Evolutionary conservation across 2,329 filamentous ascomycete species (phyloP), one percentile per base, ranked within the genome.

Genomic region (Biscogniauxia mediterranea): DNA sequence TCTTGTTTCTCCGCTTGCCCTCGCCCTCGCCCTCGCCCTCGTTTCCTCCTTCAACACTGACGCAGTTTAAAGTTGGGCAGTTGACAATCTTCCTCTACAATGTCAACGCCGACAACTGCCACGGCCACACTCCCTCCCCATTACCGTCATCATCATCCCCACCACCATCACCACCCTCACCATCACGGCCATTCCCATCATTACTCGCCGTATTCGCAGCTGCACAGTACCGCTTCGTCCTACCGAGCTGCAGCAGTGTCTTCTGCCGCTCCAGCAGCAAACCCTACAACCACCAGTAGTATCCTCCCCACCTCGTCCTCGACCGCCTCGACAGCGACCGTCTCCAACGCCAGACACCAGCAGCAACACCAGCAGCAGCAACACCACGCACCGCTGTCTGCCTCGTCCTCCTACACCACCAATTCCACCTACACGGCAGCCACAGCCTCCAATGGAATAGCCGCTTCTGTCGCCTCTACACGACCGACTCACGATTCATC

Each of bases 31-130:
- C 49, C 23, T 60, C 52, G 42, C 52, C 55, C 52, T 46, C 42
- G 28, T 54, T 57, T 52, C 46, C 5, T 26, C 38, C 56, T 42
- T 21, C 51, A 55, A 50, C 46, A 65, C 61, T n/a, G 57, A 63
- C 63, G 53, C 32, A 23, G 26, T 52, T 52, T 54, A 25, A n/a
- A 53, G 50, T 46, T n/a, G 19, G 50, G 50, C 21, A 13, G 50
- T 52, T 57, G 58, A 54, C 54, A 17, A 60, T 59, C 62, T 42
- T 13, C 21, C 20, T 11, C 58, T 60, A 60, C 66, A 72, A 93
- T 94, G 91, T 93, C 91, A 82, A 93, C 90, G 69, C 90, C 91
- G 69, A 92, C 90, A 64, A 90, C 88, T 72, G 89, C 88, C 71
- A 90, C 89, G 75, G 88, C 88, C 72, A 89, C 88, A 68, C 82